Conservation (phyloP, 2,329 filamentous ascomycete species). For the Tolypocladium nubicola region DNA sequence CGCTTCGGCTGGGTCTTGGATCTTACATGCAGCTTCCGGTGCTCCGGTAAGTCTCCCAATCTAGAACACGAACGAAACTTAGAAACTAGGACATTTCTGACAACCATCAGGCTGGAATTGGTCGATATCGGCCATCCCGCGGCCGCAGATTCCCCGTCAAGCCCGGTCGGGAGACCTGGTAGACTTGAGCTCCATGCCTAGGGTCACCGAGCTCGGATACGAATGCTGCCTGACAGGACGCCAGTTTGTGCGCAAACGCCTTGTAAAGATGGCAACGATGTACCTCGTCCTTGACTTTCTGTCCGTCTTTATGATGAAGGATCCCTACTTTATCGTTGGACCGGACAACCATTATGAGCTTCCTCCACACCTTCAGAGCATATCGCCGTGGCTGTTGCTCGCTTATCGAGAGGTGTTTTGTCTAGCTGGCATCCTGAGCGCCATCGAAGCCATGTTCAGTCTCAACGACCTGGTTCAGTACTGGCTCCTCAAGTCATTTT, state of each 20-base stretch:
- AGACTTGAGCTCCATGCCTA: conserved; percentile 29
- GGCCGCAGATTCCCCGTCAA: conserved; percentile 26
- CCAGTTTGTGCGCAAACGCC: conserved; percentile 32
- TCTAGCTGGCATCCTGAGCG: conserved; percentile 44
- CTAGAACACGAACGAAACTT: too few species aligned
- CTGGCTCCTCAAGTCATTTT: conserved; percentile 34
- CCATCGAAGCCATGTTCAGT: conserved; percentile 51
- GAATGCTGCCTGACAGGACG: conserved; percentile 28
- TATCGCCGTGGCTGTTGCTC: conserved; percentile 35
- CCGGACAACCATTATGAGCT: conserved; percentile 23
- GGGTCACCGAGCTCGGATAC: conserved; percentile 34
- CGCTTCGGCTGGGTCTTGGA: conserved; percentile 47
- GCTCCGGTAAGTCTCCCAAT: conserved; percentile 32
- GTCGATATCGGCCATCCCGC: conserved; percentile 39
- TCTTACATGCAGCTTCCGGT: conserved; percentile 42
- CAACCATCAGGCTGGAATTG: conserved; percentile 42
- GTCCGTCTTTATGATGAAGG: conserved; percentile 58
- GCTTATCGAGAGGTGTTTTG: conserved; percentile 47
- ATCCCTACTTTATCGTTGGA: conserved; percentile 64
- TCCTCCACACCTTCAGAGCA: conserved; percentile 29
- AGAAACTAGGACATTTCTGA: not conserved
- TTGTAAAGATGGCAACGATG: conserved; percentile 36
- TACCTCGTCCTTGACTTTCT: conserved; percentile 63
- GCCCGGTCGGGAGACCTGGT: conserved; percentile 24
- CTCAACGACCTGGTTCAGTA: conserved; percentile 48